These are phyloP conservation scores for Cercospora sesami DNA, from an alignment of 2,329 filamentous ascomycete species.

Conservation along the genomic window DNA sequence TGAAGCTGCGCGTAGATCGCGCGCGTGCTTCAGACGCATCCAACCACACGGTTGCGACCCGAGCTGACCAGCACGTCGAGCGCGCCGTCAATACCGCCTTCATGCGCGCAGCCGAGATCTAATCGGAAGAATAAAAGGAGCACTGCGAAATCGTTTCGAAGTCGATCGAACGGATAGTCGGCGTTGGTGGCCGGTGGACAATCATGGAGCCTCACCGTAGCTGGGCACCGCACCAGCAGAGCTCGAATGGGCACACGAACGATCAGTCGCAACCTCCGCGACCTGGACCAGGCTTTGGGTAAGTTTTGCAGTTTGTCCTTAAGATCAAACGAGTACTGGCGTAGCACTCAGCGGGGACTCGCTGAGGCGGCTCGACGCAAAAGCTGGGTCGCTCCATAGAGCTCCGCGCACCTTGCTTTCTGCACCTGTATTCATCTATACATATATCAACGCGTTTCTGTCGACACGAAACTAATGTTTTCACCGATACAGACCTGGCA, in stretches of 20 bases:
- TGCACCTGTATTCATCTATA: neutral
- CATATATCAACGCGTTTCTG: neutral
- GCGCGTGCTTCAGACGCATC: slow-evolving; percentile 1
- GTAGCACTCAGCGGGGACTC: neutral
- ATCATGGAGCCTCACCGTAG: slow-evolving; percentile 16
- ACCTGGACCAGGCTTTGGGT: slow-evolving; percentile 34
- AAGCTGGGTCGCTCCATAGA: slow-evolving; percentile 1
- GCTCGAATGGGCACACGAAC: slow-evolving; percentile 31
- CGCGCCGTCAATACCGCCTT: slow-evolving; percentile 3
- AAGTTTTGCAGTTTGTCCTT: slow-evolving; percentile 20
- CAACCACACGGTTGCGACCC: slow-evolving; percentile 4
- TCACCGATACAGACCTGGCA: slow-evolving; percentile 23
- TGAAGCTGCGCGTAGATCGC: neutral
- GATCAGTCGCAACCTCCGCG: slow-evolving; percentile 33
- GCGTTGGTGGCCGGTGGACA: neutral
- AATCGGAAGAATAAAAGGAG: slow-evolving; percentile 1
- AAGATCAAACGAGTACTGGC: neutral
- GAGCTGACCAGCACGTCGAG: neutral
- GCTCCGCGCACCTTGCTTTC: slow-evolving; percentile 6
- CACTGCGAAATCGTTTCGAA: neutral
- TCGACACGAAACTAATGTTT: neutral
- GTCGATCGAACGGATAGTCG: neutral
- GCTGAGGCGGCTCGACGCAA: neutral
- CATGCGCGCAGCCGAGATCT: slow-evolving; percentile 8
- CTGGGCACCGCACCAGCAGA: slow-evolving; percentile 33